A percentile compares a stretch with the other conserved stretches of the same genome.
These are phyloP conservation scores for Thermothelomyces thermophilus DNA, from an alignment of 2,329 filamentous ascomycete genomes.

Conservation along the genomic window DNA sequence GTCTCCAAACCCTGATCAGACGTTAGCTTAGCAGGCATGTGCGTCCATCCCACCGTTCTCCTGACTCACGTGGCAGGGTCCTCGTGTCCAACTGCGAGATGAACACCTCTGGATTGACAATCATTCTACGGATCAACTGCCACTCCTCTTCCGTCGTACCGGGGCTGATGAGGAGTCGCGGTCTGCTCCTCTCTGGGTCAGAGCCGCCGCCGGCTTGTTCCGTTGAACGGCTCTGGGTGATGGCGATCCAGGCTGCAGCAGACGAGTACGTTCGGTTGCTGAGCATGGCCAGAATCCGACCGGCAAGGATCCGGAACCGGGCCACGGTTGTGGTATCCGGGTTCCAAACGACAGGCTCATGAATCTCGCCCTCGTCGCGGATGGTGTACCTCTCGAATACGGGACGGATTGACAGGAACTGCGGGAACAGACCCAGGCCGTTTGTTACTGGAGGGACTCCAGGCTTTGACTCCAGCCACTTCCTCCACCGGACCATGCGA, in stretches of 20 bases:
- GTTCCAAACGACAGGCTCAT: not conserved
- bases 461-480: not conserved
- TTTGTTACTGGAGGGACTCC: not conserved
- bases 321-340: not conserved
- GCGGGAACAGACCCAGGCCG: constrained; percentile 14
- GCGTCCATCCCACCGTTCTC: no score
- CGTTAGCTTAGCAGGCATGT: no score
- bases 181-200: no score
- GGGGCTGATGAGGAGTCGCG: constrained; percentile 12
- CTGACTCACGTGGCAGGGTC: not conserved
- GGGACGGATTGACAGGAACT: constrained; percentile 21
- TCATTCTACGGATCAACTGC: constrained; percentile 13
- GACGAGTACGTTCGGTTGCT: no score
- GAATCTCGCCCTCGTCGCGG: not conserved
- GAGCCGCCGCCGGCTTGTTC: no score
- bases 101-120: constrained; percentile 15
- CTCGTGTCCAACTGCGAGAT: not conserved
- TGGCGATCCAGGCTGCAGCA: not conserved
- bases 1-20: no score
- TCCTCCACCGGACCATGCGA: constrained; percentile 1
- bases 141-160: constrained; percentile 15
- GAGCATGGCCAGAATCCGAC: not conserved
- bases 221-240: constrained; percentile 10
- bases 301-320: constrained; percentile 4
- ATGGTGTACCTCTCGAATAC: constrained; percentile 15